Conservation (phyloP, 768 basidiomycete species). For the Boletus edulis region DNA sequence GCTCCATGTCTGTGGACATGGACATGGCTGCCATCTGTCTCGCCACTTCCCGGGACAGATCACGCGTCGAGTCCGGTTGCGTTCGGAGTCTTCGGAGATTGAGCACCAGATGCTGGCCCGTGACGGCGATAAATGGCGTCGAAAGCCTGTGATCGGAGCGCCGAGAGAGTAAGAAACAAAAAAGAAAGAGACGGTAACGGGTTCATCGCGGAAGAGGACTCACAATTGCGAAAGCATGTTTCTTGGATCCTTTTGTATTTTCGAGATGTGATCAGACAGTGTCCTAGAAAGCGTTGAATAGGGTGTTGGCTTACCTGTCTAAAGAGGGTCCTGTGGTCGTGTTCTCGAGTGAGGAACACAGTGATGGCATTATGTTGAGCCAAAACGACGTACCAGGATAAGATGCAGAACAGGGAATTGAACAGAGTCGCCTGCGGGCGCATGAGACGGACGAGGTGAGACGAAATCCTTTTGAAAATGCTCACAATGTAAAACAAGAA, state of each 20-base stretch:
- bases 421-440: conserved; percentile 4
- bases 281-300: not conserved
- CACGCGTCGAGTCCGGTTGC: not conserved
- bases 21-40: conserved; percentile 12
- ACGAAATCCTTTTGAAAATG: not conserved
- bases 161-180: no score
- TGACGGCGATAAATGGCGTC: conserved; percentile 8
- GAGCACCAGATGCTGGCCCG: conserved; percentile 25
- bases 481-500: conserved; percentile 17
- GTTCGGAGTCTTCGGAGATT: conserved; percentile 15
- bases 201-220: not conserved
- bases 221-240: conserved; percentile 8
- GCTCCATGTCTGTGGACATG: not conserved
- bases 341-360: not conserved
- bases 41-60: conserved; percentile 11
- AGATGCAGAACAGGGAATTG: conserved; percentile 3
- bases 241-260: conserved; percentile 14
- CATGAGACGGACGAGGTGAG: not conserved
- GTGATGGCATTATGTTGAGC: not conserved
- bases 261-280: not conserved
- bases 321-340: conserved; percentile 8
- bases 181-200: no score
- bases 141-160: conserved; percentile 2
- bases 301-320: conserved; percentile 3
- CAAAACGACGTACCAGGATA: conserved; percentile 13